These are phyloP conservation scores for Fimicolochytrium jonesii DNA, from an alignment of 192 early-diverging fungal genomes.

Conservation along the genomic window DNA sequence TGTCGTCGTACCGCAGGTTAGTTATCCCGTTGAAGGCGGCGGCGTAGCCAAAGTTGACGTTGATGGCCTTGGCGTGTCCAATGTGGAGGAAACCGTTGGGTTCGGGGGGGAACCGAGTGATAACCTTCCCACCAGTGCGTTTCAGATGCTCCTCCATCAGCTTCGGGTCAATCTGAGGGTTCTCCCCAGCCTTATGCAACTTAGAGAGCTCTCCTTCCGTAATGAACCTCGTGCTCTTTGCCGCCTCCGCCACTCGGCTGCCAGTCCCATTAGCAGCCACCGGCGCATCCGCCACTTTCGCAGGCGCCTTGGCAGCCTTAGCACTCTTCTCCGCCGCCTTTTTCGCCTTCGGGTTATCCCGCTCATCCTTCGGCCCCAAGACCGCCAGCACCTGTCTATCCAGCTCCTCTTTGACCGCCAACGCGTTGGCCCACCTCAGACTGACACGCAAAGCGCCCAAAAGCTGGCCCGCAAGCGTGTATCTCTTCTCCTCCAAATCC, in stretches of 20 bases:
- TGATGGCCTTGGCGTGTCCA: constrained; percentile 99
- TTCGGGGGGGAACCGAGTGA: constrained; percentile 99
- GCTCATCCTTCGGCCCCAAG: constrained; percentile 98
- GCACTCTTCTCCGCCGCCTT: constrained; percentile 16
- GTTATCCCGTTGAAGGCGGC: constrained; percentile 81
- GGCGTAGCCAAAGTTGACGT: constrained; percentile 99
- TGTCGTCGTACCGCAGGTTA: constrained; percentile 90
- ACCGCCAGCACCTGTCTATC: constrained; percentile 77
- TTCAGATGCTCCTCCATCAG: constrained; percentile 88
- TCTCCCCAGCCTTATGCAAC: constrained; percentile 93
- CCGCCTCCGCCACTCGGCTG: constrained; percentile 45
- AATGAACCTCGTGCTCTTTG: constrained; percentile 56
- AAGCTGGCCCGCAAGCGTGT: constrained; percentile 72
- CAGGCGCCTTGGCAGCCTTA: constrained; percentile 31
- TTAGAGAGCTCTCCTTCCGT: constrained; percentile 89
- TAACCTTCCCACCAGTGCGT: constrained; percentile 82
- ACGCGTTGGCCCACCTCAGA: constrained; percentile 87
- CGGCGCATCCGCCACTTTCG: constrained; percentile 25
- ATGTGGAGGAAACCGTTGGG: constrained; percentile 99
- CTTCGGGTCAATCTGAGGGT: constrained; percentile 89
- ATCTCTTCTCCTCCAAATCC: constrained; percentile 76
- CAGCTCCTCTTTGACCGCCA: constrained; percentile 79
- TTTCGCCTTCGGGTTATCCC: constrained; percentile 68
- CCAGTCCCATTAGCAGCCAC: constrained; percentile 14
- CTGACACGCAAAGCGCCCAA: constrained; percentile 67